These are phyloP conservation scores for Lonicera japonica DNA, from an alignment of 129 eudicot genomes.

Conservation along the genomic window DNA sequence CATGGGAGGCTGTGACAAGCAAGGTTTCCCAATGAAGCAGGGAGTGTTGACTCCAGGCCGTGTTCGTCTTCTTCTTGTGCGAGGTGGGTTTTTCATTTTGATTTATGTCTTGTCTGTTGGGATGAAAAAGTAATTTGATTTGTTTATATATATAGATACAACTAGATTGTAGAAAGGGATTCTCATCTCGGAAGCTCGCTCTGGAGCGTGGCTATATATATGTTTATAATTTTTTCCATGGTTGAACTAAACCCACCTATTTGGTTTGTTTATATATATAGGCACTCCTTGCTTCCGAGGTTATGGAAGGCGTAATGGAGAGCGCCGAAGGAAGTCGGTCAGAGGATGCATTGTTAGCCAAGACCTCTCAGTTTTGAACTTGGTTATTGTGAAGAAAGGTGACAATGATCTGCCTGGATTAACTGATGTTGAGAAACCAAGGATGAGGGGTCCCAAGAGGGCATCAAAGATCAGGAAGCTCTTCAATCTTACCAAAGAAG, in stretches of 20 bases:
- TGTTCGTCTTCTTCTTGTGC: constrained; percentile 33
- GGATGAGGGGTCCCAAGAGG: constrained; percentile 79
- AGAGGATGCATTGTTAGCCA: constrained; percentile 70
- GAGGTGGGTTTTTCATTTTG: constrained; percentile 24
- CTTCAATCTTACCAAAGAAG: constrained; percentile 61
- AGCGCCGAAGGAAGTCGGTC: constrained; percentile 62
- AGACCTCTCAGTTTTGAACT: constrained; percentile 53
- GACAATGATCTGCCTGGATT: constrained; percentile 69
- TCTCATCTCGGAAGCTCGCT: no score
- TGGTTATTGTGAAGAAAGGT: constrained; percentile 68
- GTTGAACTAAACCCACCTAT: no score
- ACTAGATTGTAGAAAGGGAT: no score
- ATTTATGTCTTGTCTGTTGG: background rate
- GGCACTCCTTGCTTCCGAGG: constrained; percentile 60
- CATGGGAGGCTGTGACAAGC: constrained; percentile 48
- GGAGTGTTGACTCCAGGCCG: constrained; percentile 40
- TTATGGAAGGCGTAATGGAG: constrained; percentile 58
- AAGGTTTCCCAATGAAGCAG: constrained; percentile 35
- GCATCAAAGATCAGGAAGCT: constrained; percentile 70
- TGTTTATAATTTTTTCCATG: no score
- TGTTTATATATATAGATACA: constrained; percentile 14
- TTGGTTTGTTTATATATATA: background rate
- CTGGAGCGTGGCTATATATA: no score
- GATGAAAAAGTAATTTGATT: background rate
- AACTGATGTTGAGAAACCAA: constrained; percentile 64